These are phyloP conservation scores for Salvia sclarea DNA, from an alignment of 305 asterid species.

Conservation along the genomic window DNA sequence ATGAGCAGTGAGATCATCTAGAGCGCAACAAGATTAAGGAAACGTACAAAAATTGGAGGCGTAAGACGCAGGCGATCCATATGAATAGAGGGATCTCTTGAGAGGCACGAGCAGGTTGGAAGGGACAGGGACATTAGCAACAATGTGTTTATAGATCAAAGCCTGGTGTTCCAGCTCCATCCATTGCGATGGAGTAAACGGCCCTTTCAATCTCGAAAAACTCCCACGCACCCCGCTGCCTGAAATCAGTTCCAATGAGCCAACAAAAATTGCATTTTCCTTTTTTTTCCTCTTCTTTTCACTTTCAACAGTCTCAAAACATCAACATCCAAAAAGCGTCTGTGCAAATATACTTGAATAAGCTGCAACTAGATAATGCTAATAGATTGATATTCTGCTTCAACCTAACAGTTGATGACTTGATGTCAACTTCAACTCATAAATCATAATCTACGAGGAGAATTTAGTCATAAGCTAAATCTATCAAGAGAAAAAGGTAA, in stretches of 20 bases:
- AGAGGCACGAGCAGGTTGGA: constrained; percentile 68
- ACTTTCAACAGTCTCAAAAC: not conserved
- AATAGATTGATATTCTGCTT: too few relatives aligned
- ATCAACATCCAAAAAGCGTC: not conserved
- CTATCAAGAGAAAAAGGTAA: not conserved
- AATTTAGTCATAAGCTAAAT: not conserved
- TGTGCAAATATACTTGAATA: not conserved
- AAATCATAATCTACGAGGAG: not conserved
- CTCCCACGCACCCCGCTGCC: constrained; percentile 53
- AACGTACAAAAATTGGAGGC: constrained; percentile 64
- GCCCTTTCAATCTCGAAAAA: constrained; percentile 58
- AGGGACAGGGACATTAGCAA: constrained; percentile 81
- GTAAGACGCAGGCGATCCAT: constrained; percentile 53
- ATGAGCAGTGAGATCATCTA: not conserved
- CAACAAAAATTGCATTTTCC: too few relatives aligned
- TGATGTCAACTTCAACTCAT: not conserved
- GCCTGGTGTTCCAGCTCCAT: constrained; percentile 93
- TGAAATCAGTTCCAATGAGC: constrained; percentile 34
- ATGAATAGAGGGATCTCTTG: constrained; percentile 63
- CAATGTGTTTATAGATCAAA: constrained; percentile 72
- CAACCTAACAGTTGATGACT: too few relatives aligned
- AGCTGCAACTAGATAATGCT: not conserved
- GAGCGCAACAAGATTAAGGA: not conserved
- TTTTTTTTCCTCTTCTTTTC: not conserved
- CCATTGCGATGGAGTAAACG: constrained; percentile 91